phyloP scores from a whole-genome alignment of 306 rosid species.

The Trifolium pratense region DNA sequence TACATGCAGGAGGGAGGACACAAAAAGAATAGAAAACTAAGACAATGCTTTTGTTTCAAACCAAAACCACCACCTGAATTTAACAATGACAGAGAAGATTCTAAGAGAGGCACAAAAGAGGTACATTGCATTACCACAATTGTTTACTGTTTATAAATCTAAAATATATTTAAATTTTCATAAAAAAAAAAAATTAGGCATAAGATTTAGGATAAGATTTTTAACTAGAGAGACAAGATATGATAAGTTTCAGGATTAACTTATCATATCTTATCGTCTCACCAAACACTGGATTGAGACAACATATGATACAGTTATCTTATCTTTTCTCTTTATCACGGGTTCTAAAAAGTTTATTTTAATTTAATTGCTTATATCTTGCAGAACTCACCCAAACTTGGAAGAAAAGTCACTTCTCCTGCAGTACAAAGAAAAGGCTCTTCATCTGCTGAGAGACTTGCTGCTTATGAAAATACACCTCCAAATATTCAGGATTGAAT shows the following conservation, averaged over 20 bases:
- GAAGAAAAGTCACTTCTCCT: slow-evolving; percentile 43
- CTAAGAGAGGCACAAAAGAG: slow-evolving; percentile 45
- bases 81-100: slow-evolving; percentile 56
- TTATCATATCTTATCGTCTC: too few species aligned
- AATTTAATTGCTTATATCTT: slow-evolving; percentile 25
- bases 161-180: too few species aligned
- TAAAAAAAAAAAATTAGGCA: too few species aligned
- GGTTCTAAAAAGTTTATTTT: too few species aligned
- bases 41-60: slow-evolving; percentile 68
- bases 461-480: slow-evolving; percentile 56
- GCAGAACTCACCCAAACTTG: slow-evolving; percentile 50
- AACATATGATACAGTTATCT: too few species aligned
- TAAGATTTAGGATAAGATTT: too few species aligned
- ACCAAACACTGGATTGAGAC: too few species aligned
- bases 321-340: too few species aligned
- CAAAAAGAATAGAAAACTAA: slow-evolving; percentile 56
- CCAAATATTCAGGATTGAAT: slow-evolving; percentile 64
- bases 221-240: too few species aligned
- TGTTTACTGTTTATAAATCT: too few species aligned
- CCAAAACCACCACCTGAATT: slow-evolving; percentile 67
- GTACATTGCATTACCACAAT: slow-evolving; percentile 32
- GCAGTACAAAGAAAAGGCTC: slow-evolving; percentile 43
- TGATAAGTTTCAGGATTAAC: too few species aligned
- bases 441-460: slow-evolving; percentile 19
- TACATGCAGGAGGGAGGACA: slow-evolving; percentile 65